Base-by-base conservation (phyloP, 345 rosid genomes). In the Raphanus raphanistrum region DNA sequence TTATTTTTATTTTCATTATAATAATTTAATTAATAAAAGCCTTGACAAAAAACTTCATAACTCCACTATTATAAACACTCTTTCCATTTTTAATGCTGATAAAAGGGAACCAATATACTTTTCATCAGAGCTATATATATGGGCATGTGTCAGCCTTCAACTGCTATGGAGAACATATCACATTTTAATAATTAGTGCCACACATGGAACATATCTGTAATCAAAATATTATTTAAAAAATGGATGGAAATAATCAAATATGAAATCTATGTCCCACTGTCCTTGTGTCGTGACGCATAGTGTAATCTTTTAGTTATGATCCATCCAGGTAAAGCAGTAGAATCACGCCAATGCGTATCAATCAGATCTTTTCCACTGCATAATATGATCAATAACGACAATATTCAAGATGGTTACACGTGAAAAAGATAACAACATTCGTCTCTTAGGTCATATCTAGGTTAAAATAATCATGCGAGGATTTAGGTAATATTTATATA, bases 261-360 rank as follows among this genome's bases (percentile, higher is more conserved):
- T 60, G 33, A 59, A 60, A 78, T 66, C 58, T 48, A 66, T 60
- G 43, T 78, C 72, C 63, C 63, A 43, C 52, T 29, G 32, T 77
- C 38, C 13, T 62, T 41, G 75, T 76, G 70, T 62, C 64, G 75
- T 76, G 70, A 59, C 63, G 33, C 64, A 63, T 50, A 17, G 57
- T 63, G 45, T 26, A 16, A 27, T 52, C 8, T 54, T 70, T 77
- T 10, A 21, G 76, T 64, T 45, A 36, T 77, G 13, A 65, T 71
- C 70, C 7, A 48, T 61, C 48, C 31, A 63, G n/a, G 36, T 41
- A 64, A 57, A 71, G 35, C 72, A 13, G 28, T 21, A 70, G 7
- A 4, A 17, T 70, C 58, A 54, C 66, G 66, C 28, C 60, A 25
- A 55, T 17, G 48, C 80, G 59, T 13, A 71, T 64, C 71, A 36